Evolutionary conservation across 164 flowering plant species (phyloP).

Genomic region (Magnolia sinica): DNA sequence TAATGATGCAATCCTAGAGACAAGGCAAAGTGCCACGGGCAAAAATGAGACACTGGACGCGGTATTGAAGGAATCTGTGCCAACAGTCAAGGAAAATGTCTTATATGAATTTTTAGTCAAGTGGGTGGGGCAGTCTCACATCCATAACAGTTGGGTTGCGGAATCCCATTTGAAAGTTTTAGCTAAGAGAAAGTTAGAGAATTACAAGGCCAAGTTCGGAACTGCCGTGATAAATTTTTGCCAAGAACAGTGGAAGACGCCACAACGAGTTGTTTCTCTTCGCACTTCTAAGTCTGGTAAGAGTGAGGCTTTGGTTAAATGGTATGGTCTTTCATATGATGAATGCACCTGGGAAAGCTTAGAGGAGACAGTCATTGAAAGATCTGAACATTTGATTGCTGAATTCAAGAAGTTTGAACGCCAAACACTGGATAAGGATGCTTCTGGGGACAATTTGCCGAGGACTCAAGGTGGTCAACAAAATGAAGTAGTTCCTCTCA

Average conservation of each 20-base stretch:
- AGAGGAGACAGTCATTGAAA: slow-evolving; percentile 61
- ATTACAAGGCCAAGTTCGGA: slow-evolving; percentile 90
- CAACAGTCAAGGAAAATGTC: slow-evolving; percentile 16
- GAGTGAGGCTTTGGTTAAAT: slow-evolving; percentile 73
- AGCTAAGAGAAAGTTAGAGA: slow-evolving; percentile 91
- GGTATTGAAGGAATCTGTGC: slow-evolving; percentile 21
- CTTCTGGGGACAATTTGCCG: slow-evolving; percentile 22
- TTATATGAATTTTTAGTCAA: slow-evolving; percentile 82
- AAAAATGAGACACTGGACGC: slow-evolving; percentile 25
- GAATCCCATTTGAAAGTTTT: slow-evolving; percentile 74
- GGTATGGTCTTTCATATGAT: slow-evolving; percentile 91
- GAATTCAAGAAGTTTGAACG: slow-evolving; percentile 58
- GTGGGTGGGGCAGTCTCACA: slow-evolving; percentile 92
- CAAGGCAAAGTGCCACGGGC: slow-evolving; percentile 7
- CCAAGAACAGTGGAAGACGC: slow-evolving; percentile 84
- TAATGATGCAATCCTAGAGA: neutral
- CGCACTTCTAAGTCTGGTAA: slow-evolving; percentile 47
- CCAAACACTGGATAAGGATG: slow-evolving; percentile 53
- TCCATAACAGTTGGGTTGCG: slow-evolving; percentile 86
- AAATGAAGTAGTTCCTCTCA: slow-evolving; percentile 56
- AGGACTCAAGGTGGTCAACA: slow-evolving; percentile 33
- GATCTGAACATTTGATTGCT: slow-evolving; percentile 48
- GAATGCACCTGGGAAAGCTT: slow-evolving; percentile 98
- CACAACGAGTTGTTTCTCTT: slow-evolving; percentile 77
- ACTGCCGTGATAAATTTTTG: slow-evolving; percentile 66